Conservation (phyloP, 2,329 filamentous ascomycete genomes). For the Beauveria pseudobassiana region DNA sequence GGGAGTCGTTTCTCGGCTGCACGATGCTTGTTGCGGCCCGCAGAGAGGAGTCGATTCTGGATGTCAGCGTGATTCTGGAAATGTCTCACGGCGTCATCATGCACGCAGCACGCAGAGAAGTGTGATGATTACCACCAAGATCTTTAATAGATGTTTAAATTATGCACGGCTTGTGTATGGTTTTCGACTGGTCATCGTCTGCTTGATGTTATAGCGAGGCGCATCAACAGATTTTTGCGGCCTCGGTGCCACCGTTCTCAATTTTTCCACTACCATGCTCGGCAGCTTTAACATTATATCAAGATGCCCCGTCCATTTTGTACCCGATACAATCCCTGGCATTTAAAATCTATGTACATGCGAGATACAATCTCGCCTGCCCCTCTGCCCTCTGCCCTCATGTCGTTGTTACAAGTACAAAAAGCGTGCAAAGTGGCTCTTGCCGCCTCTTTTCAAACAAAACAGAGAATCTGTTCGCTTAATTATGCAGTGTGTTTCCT, state of each 20-base stretch:
- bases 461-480: not conserved
- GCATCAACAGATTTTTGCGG: too few relatives aligned
- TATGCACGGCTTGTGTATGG: too few relatives aligned
- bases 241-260: too few relatives aligned
- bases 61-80: slow-evolving; percentile 5
- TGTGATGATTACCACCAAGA: not conserved
- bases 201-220: too few relatives aligned
- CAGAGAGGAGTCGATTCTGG: not conserved
- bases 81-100: slow-evolving; percentile 1
- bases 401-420: not conserved
- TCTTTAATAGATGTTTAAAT: too few relatives aligned
- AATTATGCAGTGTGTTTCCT: not conserved
- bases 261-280: too few relatives aligned
- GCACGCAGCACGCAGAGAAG: not conserved
- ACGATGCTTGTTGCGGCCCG: slow-evolving; percentile 5
- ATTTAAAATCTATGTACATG: not conserved
- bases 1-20: slow-evolving; percentile 2
- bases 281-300: too few relatives aligned
- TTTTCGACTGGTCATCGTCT: too few relatives aligned
- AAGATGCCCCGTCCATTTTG: too few relatives aligned
- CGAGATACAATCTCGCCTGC: not conserved
- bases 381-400: not conserved
- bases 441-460: not conserved
- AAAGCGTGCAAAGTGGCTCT: not conserved
- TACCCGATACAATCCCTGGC: too few relatives aligned